phyloP scores from a whole-genome alignment of 164 flowering plant genomes.

The Annona squamosa region DNA sequence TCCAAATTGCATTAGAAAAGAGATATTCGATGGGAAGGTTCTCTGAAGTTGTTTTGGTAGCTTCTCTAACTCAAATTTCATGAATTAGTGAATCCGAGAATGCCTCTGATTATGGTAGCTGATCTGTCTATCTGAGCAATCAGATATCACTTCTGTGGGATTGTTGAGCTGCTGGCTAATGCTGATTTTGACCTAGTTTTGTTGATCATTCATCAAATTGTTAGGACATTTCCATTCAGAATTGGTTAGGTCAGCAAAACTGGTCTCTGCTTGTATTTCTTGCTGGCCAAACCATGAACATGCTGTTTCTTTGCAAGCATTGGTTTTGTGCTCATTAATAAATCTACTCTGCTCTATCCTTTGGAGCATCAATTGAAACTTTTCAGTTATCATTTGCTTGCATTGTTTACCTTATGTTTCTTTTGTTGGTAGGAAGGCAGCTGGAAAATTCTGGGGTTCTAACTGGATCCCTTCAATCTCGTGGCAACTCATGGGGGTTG shows the following conservation, averaged over 20 bases:
- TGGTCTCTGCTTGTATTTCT: background rate
- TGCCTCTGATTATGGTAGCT: background rate
- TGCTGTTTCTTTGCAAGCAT: background rate
- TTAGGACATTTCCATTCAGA: background rate
- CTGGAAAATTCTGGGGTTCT: conserved; percentile 86
- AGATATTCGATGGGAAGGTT: background rate
- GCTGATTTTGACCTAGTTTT: background rate
- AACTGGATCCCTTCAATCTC: conserved; percentile 65
- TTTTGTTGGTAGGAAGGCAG: conserved; percentile 54
- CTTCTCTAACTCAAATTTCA: background rate
- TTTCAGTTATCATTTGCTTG: background rate
- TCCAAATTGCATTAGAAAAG: too few relatives aligned
- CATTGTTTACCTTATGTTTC: background rate
- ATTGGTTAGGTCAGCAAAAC: background rate
- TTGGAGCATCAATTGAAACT: background rate
- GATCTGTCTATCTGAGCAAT: background rate
- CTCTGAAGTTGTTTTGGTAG: background rate
- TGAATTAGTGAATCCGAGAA: background rate
- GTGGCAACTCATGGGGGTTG: conserved; percentile 92
- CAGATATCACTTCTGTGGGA: background rate
- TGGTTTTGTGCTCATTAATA: background rate
- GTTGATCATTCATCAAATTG: background rate
- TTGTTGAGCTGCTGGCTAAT: background rate
- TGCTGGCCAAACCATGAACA: background rate
- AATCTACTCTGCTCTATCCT: background rate